Percentiles rank a stretch among this genome's conserved stretches.
These are phyloP conservation scores for Apodospora peruviana DNA, from an alignment of 495 filamentous ascomycete genomes.

Conservation along the genomic window DNA sequence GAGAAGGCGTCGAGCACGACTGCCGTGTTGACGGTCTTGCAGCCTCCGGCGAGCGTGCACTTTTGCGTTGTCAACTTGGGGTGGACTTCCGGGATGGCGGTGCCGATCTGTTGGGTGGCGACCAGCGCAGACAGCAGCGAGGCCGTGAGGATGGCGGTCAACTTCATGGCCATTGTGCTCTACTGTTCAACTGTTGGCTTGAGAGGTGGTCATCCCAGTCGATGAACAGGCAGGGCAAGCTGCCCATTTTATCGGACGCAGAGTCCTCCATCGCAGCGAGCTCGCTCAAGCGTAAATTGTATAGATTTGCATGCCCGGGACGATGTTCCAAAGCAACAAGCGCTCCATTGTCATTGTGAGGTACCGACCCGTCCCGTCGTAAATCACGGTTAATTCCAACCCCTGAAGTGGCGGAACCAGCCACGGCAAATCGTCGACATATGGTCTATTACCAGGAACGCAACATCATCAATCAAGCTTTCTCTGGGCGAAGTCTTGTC, in stretches of 20 bases:
- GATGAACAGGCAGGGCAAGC: too few relatives aligned
- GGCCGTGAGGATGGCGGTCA: not conserved
- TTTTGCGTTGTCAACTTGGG: constrained; percentile 50
- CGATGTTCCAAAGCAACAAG: not conserved
- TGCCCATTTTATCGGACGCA: too few relatives aligned
- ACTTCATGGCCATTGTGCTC: not conserved
- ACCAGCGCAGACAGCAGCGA: constrained; percentile 3
- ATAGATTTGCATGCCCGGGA: not conserved
- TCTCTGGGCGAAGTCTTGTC: too few relatives aligned
- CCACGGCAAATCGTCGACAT: too few relatives aligned
- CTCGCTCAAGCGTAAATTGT: too few relatives aligned
- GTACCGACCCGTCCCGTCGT: not conserved
- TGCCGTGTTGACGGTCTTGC: constrained; percentile 43
- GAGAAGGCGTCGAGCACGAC: constrained; percentile 51
- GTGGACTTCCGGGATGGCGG: constrained; percentile 30
- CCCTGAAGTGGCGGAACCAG: too few relatives aligned
- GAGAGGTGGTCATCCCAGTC: too few relatives aligned
- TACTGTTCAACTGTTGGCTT: not conserved
- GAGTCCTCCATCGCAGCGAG: too few relatives aligned
- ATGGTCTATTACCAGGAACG: too few relatives aligned
- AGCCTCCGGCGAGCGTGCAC: constrained; percentile 48
- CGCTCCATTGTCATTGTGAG: not conserved
- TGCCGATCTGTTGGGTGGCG: constrained; percentile 17
- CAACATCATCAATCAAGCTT: too few relatives aligned
- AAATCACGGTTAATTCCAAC: too few relatives aligned